Base-by-base conservation (phyloP, 331 rosid species). In the Quercus tomentella region DNA sequence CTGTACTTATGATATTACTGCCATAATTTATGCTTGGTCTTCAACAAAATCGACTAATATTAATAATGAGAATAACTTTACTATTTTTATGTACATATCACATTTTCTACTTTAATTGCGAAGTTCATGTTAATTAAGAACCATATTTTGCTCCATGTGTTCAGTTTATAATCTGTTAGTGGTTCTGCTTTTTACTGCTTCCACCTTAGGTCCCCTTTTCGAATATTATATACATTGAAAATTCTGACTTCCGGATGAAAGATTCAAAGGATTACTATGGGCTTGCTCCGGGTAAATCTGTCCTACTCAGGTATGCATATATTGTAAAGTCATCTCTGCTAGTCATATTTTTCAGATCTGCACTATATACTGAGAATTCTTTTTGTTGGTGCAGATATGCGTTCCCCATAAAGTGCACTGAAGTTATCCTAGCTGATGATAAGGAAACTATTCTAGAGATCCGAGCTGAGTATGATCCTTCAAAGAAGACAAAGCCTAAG, bases 201-300 rank as follows among this genome's bases (percentile, higher is more conserved):
- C 75, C 58, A 60, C 72, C 37, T 33, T 84, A 96, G 99, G 86
- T 93, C 55, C 96, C 97, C 2, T 96, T 96, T 82, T 87, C 99
- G 85, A 96, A 86, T 70, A 73, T 88, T 73, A 76, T 96, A 55
- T 96, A 96, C 84, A 93, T 96, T 76, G 99, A 96, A 25, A 87
- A 63, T 23, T 88, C 98, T 33, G 99, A 96, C 80, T 93, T 96
- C 80, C 98, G 94, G 77, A 79, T 90, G 89, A 72, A 96, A 83
- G 99, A 96, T 84, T 96, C 99, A 16, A 96, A 93, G 80, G 99
- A 93, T 75, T 96, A 91, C 80, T 93, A 89, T 75, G 99, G 99
- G 74, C 98, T 96, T 86, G 98, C 99, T 55, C 98, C 97, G 56
- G 98, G 98, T 55, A 96, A 96, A 89, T 93, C 97, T 74, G 99